Conservation (phyloP, 768 basidiomycete species). For the Suillus clintonianus region DNA sequence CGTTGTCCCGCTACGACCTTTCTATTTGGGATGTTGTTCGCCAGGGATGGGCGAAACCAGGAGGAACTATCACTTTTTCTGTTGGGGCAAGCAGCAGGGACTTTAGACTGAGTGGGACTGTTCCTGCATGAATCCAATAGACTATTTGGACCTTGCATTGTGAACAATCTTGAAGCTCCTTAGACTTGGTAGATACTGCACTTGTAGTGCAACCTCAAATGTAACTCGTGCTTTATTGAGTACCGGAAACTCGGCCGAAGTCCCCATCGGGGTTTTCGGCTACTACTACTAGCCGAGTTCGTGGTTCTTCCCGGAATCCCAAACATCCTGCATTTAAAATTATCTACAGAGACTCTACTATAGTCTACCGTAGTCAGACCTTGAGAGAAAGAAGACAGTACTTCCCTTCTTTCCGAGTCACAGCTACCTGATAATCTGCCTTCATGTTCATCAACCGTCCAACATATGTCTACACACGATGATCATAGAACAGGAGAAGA, state of each 20-base stretch:
- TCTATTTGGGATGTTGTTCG: constrained; percentile 74
- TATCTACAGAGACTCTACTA: too few relatives aligned
- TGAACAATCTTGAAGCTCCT: not conserved
- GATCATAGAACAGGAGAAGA: not conserved
- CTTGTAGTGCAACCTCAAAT: not conserved
- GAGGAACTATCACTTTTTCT: constrained; percentile 60
- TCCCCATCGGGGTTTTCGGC: not conserved
- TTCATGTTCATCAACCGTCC: not conserved
- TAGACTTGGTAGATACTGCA: not conserved
- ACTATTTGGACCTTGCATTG: not conserved
- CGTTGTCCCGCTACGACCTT: constrained; percentile 67
- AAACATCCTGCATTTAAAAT: too few relatives aligned
- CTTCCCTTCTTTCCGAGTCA: not conserved
- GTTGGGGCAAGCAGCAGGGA: constrained; percentile 74
- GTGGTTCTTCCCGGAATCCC: not conserved
- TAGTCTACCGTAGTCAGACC: not conserved
- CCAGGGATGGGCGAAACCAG: constrained; percentile 76
- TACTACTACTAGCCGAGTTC: too few relatives aligned
- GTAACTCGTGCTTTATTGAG: too few relatives aligned
- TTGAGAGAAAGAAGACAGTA: not conserved
- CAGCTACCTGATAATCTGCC: not conserved
- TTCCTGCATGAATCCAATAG: constrained; percentile 24
- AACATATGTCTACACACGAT: not conserved
- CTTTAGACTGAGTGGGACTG: constrained; percentile 48
- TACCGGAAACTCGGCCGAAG: not conserved